These are phyloP conservation scores for Zygosaccharomyces gambellarensis DNA, from an alignment of 805 yeast genomes.

Conservation along the genomic window DNA sequence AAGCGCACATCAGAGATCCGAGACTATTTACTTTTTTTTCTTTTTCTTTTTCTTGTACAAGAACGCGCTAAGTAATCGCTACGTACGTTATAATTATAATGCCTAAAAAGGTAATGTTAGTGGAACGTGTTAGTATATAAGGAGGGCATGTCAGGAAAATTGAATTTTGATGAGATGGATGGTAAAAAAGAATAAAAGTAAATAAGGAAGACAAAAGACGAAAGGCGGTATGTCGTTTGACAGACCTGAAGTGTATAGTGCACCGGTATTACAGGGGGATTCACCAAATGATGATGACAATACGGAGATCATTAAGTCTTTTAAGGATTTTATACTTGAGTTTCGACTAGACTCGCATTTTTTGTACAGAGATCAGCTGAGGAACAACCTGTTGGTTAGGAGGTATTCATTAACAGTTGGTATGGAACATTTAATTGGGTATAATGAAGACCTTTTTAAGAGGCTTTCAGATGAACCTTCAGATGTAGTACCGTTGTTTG, in stretches of 20 bases:
- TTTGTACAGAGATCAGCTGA: constrained; percentile 82
- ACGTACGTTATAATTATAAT: neutral
- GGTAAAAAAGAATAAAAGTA: neutral
- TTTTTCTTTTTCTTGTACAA: neutral
- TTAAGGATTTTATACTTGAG: constrained; percentile 76
- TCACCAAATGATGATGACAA: constrained; percentile 56
- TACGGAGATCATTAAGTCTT: constrained; percentile 69
- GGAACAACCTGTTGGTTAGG: constrained; percentile 78
- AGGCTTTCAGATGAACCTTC: constrained; percentile 79
- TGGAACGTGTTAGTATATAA: constrained; percentile 1
- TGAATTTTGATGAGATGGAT: neutral
- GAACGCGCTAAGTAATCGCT: neutral
- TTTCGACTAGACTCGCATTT: constrained; percentile 80
- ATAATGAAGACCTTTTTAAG: constrained; percentile 84
- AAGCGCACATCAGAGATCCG: neutral
- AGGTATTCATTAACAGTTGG: constrained; percentile 70
- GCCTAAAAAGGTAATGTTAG: neutral
- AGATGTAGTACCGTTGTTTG: constrained; percentile 82
- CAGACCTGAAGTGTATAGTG: constrained; percentile 64
- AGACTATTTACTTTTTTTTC: neutral
- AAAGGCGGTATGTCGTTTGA: constrained; percentile 56
- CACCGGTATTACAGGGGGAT: constrained; percentile 85
- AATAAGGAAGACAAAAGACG: neutral
- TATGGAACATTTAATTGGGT: constrained; percentile 79
- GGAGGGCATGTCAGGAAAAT: neutral